Conservation (phyloP, 768 basidiomycete genomes). For the Trametes maxima region DNA sequence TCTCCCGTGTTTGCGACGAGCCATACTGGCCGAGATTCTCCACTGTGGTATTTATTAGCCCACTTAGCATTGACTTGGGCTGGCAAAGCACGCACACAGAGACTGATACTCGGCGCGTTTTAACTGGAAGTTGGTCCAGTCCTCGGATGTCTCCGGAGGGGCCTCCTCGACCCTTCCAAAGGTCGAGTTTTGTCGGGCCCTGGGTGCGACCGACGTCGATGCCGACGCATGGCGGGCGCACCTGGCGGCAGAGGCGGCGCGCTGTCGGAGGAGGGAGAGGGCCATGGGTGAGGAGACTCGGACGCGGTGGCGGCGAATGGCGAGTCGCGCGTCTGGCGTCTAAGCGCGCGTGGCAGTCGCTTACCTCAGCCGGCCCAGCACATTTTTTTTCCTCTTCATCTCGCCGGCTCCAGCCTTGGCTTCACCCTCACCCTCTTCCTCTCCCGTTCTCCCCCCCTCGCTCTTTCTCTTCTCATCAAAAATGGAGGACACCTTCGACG, state of each 20-base stretch:
- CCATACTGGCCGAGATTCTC: conserved; percentile 69
- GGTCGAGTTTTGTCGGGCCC: conserved; percentile 12
- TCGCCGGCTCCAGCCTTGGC: conserved; percentile 23
- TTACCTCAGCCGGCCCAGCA: conserved; percentile 57
- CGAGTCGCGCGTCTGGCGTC: conserved; percentile 13
- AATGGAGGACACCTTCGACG: conserved; percentile 94
- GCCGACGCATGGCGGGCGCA: conserved; percentile 16
- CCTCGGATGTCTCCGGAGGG: conserved; percentile 49
- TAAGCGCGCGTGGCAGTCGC: conserved; percentile 29
- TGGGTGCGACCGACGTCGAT: conserved; percentile 2
- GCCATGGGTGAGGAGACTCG: conserved; percentile 27
- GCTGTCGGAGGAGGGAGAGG: conserved; percentile 27
- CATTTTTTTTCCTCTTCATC: conserved; percentile 42
- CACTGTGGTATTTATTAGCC: conserved; percentile 43
- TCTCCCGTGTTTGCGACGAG: conserved; percentile 71
- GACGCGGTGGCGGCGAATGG: conserved; percentile 37
- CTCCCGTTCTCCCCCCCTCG: conserved; percentile 37
- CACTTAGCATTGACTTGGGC: neutral
- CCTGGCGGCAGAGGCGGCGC: conserved; percentile 24
- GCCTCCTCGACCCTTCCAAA: conserved; percentile 19
- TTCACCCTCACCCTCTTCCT: conserved; percentile 23
- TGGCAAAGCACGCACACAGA: conserved; percentile 48
- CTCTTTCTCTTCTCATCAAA: conserved; percentile 45
- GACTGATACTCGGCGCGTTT: conserved; percentile 56
- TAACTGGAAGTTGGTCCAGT: conserved; percentile 68